Percentiles rank a stretch among this genome's conserved stretches.
Conservation (phyloP, 2,329 filamentous ascomycete genomes). For the Fusarium begoniae region DNA sequence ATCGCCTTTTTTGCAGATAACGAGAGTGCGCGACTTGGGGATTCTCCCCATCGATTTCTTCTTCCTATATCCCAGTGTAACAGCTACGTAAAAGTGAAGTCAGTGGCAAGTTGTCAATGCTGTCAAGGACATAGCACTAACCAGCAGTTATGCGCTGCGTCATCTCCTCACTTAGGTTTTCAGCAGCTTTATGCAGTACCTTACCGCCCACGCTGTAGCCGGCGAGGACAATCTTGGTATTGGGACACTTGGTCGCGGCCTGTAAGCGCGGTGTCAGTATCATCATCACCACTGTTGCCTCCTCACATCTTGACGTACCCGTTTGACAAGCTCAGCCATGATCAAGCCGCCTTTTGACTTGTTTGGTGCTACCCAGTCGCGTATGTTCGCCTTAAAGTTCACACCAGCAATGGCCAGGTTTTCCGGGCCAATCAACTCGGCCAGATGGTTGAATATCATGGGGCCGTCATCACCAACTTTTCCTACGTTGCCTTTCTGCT, state of each 20-base stretch:
- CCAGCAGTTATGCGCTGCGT: not conserved
- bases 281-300: not conserved
- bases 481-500: not conserved
- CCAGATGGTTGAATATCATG: not conserved
- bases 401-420: constrained; percentile 3
- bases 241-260: not conserved
- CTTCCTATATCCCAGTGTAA: not conserved
- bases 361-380: too few relatives aligned
- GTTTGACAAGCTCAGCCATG: not conserved
- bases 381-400: not conserved
- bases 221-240: not conserved
- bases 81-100: not conserved
- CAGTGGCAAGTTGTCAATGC: not conserved
- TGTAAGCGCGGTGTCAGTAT: not conserved
- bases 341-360: too few relatives aligned
- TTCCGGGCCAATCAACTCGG: not conserved
- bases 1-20: not conserved
- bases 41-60: not conserved
- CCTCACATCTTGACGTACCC: not conserved
- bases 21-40: not conserved
- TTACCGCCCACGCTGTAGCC: not conserved
- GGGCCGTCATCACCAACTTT: not conserved
- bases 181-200: not conserved
- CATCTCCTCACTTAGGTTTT: not conserved
- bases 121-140: not conserved